Evolutionary conservation across 768 basidiomycete genomes (phyloP).

Genomic region (Psilocybe subaeruginosa): DNA sequence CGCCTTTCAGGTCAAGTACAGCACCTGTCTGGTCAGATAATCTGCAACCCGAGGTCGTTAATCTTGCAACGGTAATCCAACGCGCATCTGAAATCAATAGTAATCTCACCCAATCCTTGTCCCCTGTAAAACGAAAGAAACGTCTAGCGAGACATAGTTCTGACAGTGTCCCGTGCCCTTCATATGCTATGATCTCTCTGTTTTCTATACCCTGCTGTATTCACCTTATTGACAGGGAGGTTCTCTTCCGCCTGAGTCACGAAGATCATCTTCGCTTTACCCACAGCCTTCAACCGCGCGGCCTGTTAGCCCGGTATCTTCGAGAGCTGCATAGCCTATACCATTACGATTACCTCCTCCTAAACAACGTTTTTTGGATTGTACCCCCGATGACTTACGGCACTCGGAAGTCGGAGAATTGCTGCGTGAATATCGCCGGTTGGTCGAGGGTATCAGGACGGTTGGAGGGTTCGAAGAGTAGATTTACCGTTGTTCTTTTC

Average conservation of each 20-base stretch:
- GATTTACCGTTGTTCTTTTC: neutral
- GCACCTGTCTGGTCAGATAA: slow-evolving; percentile 38
- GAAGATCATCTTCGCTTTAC: slow-evolving; percentile 42
- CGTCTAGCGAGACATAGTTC: neutral
- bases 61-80: slow-evolving; percentile 20
- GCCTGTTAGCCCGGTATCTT: slow-evolving; percentile 20
- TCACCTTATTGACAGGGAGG: slow-evolving; percentile 21
- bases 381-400: slow-evolving; percentile 73
- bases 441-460: slow-evolving; percentile 70
- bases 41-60: slow-evolving; percentile 17
- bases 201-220: neutral
- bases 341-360: slow-evolving; percentile 58
- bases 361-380: slow-evolving; percentile 70
- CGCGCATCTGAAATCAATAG: slow-evolving; percentile 10
- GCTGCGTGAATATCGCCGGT: slow-evolving; percentile 76
- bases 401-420: slow-evolving; percentile 83
- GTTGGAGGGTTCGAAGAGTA: slow-evolving; percentile 59
- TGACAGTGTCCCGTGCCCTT: neutral
- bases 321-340: slow-evolving; percentile 36
- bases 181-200: slow-evolving; percentile 3
- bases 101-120: neutral
- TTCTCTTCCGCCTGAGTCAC: slow-evolving; percentile 34
- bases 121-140: neutral
- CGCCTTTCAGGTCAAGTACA: slow-evolving; percentile 24
- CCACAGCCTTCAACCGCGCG: slow-evolving; percentile 14